Evolutionary conservation across 257 asterid genomes (phyloP).

Genomic region (Nicotiana attenuata): DNA sequence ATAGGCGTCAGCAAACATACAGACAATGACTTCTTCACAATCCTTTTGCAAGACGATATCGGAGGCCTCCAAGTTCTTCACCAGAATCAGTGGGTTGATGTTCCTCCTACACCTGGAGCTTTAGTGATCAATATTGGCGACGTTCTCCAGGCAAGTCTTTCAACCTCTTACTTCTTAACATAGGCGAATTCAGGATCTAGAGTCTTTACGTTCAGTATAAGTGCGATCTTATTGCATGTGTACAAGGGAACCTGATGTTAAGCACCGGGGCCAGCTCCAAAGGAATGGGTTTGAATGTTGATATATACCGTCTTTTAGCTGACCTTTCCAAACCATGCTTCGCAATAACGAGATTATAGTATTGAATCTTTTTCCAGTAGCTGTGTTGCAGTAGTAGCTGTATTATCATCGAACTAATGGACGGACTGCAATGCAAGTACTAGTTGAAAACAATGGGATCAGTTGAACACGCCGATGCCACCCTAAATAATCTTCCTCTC

Average conservation of each 20-base stretch:
- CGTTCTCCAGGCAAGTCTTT: conserved; percentile 51
- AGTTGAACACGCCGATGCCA: not conserved
- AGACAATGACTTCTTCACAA: conserved; percentile 49
- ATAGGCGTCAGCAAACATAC: conserved; percentile 52
- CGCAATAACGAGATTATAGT: no score
- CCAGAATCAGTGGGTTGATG: conserved; percentile 49
- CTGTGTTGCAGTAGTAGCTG: no score
- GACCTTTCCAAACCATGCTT: no score
- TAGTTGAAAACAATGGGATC: not conserved
- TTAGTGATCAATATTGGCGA: conserved; percentile 60
- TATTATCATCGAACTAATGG: no score
- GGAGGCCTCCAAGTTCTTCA: conserved; percentile 53
- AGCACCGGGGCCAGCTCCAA: no score
- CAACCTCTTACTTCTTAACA: not conserved
- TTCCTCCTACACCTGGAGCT: conserved; percentile 47
- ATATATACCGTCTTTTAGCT: no score
- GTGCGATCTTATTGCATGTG: not conserved
- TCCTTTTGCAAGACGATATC: conserved; percentile 51
- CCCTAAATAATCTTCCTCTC: not conserved
- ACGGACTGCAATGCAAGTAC: no score
- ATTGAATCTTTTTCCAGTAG: no score
- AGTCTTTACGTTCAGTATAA: not conserved
- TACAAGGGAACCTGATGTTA: not conserved
- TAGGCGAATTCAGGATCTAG: not conserved
- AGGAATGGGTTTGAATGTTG: no score